Evolutionary conservation across 176 grass and related monocot genomes (phyloP).

Genomic region (Alloteropsis semialata): DNA sequence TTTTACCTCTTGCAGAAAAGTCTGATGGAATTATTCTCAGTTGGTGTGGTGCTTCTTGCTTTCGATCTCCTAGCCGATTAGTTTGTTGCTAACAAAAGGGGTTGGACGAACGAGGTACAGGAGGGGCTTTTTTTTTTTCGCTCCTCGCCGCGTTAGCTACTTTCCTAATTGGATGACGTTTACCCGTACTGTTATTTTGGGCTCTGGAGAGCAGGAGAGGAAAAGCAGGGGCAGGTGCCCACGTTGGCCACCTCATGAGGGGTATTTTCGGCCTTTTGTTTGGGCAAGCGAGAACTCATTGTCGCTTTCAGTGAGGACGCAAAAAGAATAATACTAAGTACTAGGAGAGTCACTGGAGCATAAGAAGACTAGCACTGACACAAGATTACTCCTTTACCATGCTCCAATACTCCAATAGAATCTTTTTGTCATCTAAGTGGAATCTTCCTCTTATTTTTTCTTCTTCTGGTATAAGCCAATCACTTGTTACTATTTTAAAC

Average conservation of each 20-base stretch:
- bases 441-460: background rate
- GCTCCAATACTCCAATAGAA: background rate
- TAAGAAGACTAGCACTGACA: background rate
- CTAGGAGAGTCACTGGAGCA: background rate
- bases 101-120: background rate
- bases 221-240: conserved; percentile 6
- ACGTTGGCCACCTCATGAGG: conserved; percentile 4
- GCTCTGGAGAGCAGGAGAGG: background rate
- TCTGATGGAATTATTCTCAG: background rate
- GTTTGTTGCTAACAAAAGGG: conserved; percentile 2
- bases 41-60: background rate
- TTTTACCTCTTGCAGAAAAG: conserved; percentile 20
- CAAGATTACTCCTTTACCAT: background rate
- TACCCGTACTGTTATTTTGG: background rate
- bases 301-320: background rate
- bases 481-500: background rate
- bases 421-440: background rate
- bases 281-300: background rate
- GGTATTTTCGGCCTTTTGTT: conserved; percentile 31
- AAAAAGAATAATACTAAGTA: background rate
- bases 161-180: conserved; percentile 25
- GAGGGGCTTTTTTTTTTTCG: background rate
- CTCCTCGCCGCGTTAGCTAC: background rate
- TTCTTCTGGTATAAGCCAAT: background rate
- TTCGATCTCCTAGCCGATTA: conserved; percentile 36